These are phyloP conservation scores for Stachybotrys elegans DNA, from an alignment of 2,329 filamentous ascomycete genomes.

Conservation along the genomic window DNA sequence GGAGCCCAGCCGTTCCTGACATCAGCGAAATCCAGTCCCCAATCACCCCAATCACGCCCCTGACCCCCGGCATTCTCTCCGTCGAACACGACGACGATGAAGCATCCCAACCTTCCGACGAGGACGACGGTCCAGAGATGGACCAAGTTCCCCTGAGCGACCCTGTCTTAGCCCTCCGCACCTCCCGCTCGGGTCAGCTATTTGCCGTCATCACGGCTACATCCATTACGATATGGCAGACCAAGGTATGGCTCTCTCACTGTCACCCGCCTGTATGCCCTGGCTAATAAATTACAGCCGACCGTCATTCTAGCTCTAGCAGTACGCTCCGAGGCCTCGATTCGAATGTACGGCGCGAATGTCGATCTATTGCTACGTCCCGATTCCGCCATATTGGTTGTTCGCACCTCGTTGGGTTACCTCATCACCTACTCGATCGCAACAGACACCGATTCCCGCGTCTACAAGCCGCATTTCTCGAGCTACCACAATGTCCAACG, in stretches of 20 bases:
- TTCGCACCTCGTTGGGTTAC: slow-evolving; percentile 80
- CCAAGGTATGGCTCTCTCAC: slow-evolving; percentile 61
- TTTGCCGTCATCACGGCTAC: slow-evolving; percentile 85
- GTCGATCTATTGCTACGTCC: slow-evolving; percentile 80
- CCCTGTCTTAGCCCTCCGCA: slow-evolving; percentile 67
- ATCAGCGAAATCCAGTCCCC: slow-evolving; percentile 27
- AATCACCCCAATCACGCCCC: slow-evolving; percentile 47
- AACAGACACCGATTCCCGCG: slow-evolving; percentile 72
- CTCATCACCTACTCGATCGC: slow-evolving; percentile 93
- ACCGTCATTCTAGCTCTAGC: slow-evolving; percentile 84
- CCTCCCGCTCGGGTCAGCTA: slow-evolving; percentile 72
- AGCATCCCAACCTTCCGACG: slow-evolving; percentile 14
- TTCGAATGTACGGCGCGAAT: slow-evolving; percentile 81
- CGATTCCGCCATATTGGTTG: slow-evolving; percentile 86
- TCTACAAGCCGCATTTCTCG: slow-evolving; percentile 79
- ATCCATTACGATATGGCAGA: slow-evolving; percentile 93
- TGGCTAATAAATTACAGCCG: slow-evolving; percentile 50
- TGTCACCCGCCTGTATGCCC: neutral
- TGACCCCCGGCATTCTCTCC: slow-evolving; percentile 53
- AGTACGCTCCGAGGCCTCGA: slow-evolving; percentile 72
- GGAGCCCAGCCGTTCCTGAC: slow-evolving; percentile 22
- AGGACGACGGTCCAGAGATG: slow-evolving; percentile 19
- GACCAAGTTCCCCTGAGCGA: slow-evolving; percentile 46
- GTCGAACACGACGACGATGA: slow-evolving; percentile 48
- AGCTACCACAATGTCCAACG: slow-evolving; percentile 60